These are phyloP conservation scores for Euphrasia arctica DNA, from an alignment of 305 asterid species.

Conservation along the genomic window DNA sequence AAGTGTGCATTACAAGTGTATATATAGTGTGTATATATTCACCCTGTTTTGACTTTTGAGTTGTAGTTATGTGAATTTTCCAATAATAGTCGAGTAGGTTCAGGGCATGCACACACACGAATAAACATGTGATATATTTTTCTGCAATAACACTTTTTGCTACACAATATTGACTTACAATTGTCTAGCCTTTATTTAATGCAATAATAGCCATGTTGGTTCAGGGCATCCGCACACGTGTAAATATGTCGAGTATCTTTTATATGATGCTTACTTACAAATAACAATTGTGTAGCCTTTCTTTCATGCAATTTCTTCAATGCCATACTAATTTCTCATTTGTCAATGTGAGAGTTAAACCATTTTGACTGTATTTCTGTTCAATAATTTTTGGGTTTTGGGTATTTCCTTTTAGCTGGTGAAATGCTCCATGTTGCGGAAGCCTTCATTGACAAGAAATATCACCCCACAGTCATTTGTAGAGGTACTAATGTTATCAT, in stretches of 20 bases:
- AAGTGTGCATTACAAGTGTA: not conserved
- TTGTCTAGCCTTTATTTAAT: not conserved
- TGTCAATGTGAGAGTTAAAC: not conserved
- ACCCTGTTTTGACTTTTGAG: not conserved
- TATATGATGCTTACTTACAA: no score
- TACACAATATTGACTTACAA: not conserved
- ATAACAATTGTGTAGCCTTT: not conserved
- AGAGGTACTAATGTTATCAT: constrained; percentile 48
- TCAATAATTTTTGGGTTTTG: not conserved
- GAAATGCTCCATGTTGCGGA: constrained; percentile 99
- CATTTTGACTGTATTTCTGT: not conserved
- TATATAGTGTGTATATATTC: constrained; percentile 1
- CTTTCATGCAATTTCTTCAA: not conserved
- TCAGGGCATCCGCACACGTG: no score
- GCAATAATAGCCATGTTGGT: no score
- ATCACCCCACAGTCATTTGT: constrained; percentile 92
- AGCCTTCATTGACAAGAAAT: constrained; percentile 88
- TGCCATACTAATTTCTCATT: not conserved
- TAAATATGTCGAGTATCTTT: no score
- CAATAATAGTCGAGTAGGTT: not conserved
- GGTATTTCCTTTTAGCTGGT: constrained; percentile 50
- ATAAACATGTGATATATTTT: not conserved
- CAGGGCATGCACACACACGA: not conserved
- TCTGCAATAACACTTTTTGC: not conserved
- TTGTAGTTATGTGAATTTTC: constrained; percentile 6